Evolutionary conservation across 2,329 filamentous ascomycete genomes (phyloP).

Genomic region (Pochonia chlamydosporia): DNA sequence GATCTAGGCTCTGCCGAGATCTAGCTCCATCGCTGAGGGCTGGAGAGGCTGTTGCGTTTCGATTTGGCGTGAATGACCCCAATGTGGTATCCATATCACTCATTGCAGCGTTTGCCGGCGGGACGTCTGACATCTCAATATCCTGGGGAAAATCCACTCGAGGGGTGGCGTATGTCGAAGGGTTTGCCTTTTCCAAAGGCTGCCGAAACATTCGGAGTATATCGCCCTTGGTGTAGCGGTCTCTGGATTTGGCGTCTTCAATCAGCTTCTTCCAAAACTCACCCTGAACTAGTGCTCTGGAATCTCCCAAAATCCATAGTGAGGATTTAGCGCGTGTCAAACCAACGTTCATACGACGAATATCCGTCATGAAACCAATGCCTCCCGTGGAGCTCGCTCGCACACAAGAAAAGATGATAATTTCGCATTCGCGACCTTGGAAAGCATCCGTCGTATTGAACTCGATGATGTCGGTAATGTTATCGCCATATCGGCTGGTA

Average conservation of each 20-base stretch:
- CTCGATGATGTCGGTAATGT: slow-evolving; percentile 73
- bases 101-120: not conserved
- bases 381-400: slow-evolving; percentile 87
- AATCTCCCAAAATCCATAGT: slow-evolving; percentile 93
- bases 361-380: slow-evolving; percentile 97
- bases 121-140: slow-evolving; percentile 9
- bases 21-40: slow-evolving; percentile 5
- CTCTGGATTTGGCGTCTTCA: slow-evolving; percentile 67
- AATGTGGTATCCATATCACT: not conserved
- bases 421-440: slow-evolving; percentile 91
- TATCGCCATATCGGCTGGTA: slow-evolving; percentile 62
- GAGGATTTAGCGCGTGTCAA: slow-evolving; percentile 94
- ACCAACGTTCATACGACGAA: slow-evolving; percentile 98
- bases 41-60: not conserved
- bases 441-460: slow-evolving; percentile 99
- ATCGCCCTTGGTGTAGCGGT: slow-evolving; percentile 68
- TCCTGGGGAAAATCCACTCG: slow-evolving; percentile 4
- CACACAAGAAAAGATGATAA: slow-evolving; percentile 99
- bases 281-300: slow-evolving; percentile 76
- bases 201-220: slow-evolving; percentile 43
- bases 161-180: slow-evolving; percentile 13
- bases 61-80: not conserved
- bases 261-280: slow-evolving; percentile 89
- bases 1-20: not conserved
- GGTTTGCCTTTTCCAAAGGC: slow-evolving; percentile 32